Conservation (phyloP, 345 rosid species). For the Odontarrhena argentea region DNA sequence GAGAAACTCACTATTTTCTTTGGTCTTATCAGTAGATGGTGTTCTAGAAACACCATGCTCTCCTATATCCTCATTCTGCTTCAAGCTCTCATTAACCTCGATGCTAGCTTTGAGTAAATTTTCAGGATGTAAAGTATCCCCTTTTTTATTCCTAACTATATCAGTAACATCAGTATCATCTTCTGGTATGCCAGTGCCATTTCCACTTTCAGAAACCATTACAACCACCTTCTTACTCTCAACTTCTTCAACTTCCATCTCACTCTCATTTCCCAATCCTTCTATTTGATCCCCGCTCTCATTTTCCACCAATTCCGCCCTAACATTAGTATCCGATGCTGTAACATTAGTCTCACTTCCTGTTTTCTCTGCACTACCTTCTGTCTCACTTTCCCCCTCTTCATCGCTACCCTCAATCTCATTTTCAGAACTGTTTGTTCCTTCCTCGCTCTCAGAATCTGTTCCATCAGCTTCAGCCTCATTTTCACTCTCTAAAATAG, state of each 20-base stretch:
- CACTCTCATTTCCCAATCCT: slow-evolving; percentile 34
- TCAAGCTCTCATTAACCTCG: slow-evolving; percentile 36
- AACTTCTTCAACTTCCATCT: slow-evolving; percentile 32
- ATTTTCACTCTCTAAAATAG: slow-evolving; percentile 39
- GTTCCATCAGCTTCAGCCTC: slow-evolving; percentile 34
- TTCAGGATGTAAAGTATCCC: slow-evolving; percentile 29
- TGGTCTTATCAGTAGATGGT: slow-evolving; percentile 40
- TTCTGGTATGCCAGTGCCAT: slow-evolving; percentile 24
- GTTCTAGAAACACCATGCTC: slow-evolving; percentile 37
- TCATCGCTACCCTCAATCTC: slow-evolving; percentile 37
- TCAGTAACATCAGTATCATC: slow-evolving; percentile 24
- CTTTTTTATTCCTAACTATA: slow-evolving; percentile 12
- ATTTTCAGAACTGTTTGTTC: slow-evolving; percentile 26
- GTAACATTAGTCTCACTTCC: slow-evolving; percentile 34
- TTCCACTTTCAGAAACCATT: slow-evolving; percentile 28
- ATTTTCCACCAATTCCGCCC: slow-evolving; percentile 20
- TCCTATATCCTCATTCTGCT: slow-evolving; percentile 31
- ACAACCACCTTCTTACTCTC: slow-evolving; percentile 27
- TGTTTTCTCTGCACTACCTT: slow-evolving; percentile 37
- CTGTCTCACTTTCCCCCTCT: slow-evolving; percentile 36
- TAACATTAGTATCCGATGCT: slow-evolving; percentile 19
- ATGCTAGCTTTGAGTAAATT: slow-evolving; percentile 37
- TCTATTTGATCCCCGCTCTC: slow-evolving; percentile 33
- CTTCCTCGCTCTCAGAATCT: slow-evolving; percentile 37
- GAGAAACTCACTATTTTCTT: slow-evolving; percentile 37